A percentile compares a stretch with the other conserved stretches of the same genome.
Conservation (phyloP, 192 early-diverging fungal species). For the Geranomyces variabilis region DNA sequence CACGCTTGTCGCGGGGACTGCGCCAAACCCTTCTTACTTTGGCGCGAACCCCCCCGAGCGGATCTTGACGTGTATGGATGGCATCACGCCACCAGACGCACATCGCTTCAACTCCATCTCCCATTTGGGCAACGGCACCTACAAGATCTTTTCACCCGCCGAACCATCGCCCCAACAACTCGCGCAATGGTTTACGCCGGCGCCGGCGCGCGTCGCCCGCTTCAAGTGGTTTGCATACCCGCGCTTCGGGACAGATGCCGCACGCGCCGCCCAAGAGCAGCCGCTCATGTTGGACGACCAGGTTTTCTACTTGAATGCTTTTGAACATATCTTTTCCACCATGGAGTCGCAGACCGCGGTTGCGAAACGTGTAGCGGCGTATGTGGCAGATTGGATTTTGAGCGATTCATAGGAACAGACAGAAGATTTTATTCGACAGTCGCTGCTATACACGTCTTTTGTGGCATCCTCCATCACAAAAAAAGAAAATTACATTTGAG, state of each 20-base stretch:
- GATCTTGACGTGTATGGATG: constrained; percentile 15
- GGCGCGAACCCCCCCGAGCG: neutral
- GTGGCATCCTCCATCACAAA: too few species aligned
- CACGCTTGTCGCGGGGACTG: constrained; percentile 12
- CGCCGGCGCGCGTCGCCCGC: constrained; percentile 2
- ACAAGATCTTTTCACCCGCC: constrained; percentile 28
- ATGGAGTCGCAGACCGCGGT: constrained; percentile 30
- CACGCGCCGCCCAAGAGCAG: neutral
- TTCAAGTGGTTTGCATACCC: constrained; percentile 26
- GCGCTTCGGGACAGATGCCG: neutral
- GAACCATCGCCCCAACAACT: neutral
- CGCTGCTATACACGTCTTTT: too few species aligned
- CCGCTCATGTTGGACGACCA: constrained; percentile 15
- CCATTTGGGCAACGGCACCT: neutral
- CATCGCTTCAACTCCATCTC: constrained; percentile 25
- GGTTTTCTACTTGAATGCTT: constrained; percentile 18
- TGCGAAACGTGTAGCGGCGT: constrained; percentile 8
- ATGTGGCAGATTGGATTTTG: constrained; percentile 27
- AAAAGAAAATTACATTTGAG: too few species aligned
- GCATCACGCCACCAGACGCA: neutral
- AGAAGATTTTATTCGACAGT: too few species aligned
- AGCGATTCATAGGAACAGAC: neutral
- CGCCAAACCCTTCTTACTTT: constrained; percentile 4
- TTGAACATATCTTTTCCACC: constrained; percentile 26
- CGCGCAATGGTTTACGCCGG: neutral